These are phyloP conservation scores for Bruguiera sexangula DNA, from an alignment of 345 rosid species.

Conservation along the genomic window DNA sequence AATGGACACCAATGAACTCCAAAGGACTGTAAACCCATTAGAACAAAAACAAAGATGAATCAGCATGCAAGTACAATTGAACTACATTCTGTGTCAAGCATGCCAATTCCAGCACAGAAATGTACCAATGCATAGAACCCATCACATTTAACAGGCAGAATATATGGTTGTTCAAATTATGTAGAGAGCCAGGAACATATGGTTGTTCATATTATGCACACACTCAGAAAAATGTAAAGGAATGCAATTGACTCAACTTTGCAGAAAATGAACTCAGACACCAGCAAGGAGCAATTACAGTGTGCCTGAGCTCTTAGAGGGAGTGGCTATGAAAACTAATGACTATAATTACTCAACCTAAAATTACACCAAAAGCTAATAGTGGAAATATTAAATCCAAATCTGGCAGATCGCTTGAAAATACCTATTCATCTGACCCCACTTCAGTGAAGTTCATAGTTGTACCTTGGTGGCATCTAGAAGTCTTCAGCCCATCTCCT, in stretches of 20 bases:
- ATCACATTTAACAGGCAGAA: too few species aligned
- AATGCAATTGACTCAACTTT: too few species aligned
- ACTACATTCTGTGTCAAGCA: not conserved
- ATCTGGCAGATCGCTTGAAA: not conserved
- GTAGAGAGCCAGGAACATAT: too few species aligned
- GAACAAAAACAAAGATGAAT: constrained; percentile 17
- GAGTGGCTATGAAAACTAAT: too few species aligned
- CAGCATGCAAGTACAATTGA: constrained; percentile 1
- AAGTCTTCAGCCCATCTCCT: not conserved
- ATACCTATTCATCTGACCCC: constrained; percentile 3
- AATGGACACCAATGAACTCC: constrained; percentile 98
- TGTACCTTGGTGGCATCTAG: constrained; percentile 2
- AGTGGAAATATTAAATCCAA: not conserved
- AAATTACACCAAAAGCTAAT: not conserved
- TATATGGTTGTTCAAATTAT: too few species aligned
- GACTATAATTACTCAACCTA: not conserved
- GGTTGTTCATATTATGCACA: too few species aligned
- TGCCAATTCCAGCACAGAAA: too few species aligned
- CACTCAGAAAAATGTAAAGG: too few species aligned
- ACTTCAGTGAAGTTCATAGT: constrained; percentile 1
- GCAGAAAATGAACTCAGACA: too few species aligned
- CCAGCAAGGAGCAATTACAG: too few species aligned
- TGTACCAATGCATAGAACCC: too few species aligned
- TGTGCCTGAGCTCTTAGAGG: too few species aligned
- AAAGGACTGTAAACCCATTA: constrained; percentile 61